A percentile compares a stretch with the other conserved stretches of the same genome.
Evolutionary conservation across 2,329 filamentous ascomycete genomes (phyloP).

Genomic region (Cucurbitaria berberidis): DNA sequence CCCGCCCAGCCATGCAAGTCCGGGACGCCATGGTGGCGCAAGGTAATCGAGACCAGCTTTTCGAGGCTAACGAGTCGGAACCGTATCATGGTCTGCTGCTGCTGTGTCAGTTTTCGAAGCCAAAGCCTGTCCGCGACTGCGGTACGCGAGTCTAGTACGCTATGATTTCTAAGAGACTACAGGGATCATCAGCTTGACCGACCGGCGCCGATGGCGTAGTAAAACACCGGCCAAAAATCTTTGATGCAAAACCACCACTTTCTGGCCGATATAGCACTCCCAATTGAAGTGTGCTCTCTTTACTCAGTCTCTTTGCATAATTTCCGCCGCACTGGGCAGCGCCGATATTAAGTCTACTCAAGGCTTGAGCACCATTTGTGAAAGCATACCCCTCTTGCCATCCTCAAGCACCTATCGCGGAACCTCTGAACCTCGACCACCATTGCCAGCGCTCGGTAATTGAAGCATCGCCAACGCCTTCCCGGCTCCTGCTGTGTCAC

Average conservation of each 20-base stretch:
- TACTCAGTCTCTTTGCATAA: background rate
- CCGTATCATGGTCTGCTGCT: slow-evolving; percentile 3
- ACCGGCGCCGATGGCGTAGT: slow-evolving; percentile 29
- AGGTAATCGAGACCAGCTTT: background rate
- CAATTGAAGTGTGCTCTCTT: slow-evolving; percentile 7
- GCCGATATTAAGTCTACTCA: slow-evolving; percentile 21
- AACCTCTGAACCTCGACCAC: slow-evolving; percentile 28
- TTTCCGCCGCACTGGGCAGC: background rate
- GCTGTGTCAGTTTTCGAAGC: slow-evolving; percentile 16
- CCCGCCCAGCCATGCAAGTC: slow-evolving; percentile 2
- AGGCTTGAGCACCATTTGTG: slow-evolving; percentile 17
- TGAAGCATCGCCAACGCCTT: slow-evolving; percentile 19
- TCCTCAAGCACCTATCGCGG: slow-evolving; percentile 22
- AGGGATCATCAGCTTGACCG: slow-evolving; percentile 8
- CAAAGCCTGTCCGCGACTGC: slow-evolving; percentile 4
- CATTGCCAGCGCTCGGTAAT: slow-evolving; percentile 24
- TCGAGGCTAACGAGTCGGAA: slow-evolving; percentile 23
- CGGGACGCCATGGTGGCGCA: background rate
- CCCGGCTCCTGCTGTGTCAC: slow-evolving; percentile 22
- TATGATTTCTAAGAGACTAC: slow-evolving; percentile 31
- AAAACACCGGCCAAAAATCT: slow-evolving; percentile 12
- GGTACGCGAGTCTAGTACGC: slow-evolving; percentile 25
- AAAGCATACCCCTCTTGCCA: slow-evolving; percentile 21
- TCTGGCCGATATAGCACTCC: slow-evolving; percentile 12
- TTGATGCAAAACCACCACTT: slow-evolving; percentile 14